Base-by-base conservation (phyloP, 2,329 filamentous ascomycete genomes). In the Botryosphaeria agaves region DNA sequence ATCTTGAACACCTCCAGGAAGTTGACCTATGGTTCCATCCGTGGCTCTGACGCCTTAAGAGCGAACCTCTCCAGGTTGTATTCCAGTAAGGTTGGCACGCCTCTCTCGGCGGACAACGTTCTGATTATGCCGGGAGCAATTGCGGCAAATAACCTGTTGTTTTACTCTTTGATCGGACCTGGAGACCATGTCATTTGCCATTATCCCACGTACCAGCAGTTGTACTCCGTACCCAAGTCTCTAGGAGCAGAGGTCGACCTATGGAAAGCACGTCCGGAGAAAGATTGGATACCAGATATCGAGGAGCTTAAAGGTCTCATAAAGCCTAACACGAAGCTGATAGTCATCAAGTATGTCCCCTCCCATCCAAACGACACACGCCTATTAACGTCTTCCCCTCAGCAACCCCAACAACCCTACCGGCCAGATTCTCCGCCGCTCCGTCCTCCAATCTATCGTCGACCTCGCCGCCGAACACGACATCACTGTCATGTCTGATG, bases 171-270 rank as follows among this genome's bases (percentile, higher is more conserved):
- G 5, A 48, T 89, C 2, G 69, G 70, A 0, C 69, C 72, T 0
- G 78, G 74, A 1, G 81, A 92, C 46, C 83, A 92, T 61, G 77
- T 87, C 28, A 67, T 92, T 34, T 89, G 80, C 44, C 78, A 89
- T 34, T 81, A 84, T 47, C 83, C 84, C 8, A 87, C 81, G 1
- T 91, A 89, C 44, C 80, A 89, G 49, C 81, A 89, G 43, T 64
- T 92, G 2, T 89, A 87, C 46, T 61, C 72, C 7, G 69, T 91
- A 1, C 81, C 83, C 0, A 62, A 64, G 39, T 76, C 72, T 21
- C 56, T 91, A 4, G 82, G 83, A 0, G 81, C 80, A 1, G 69
- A 81, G 34, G 77, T 91, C 11, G 72, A 73, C 25, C 50, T 87
- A 7, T 92, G 83, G 83, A 72, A 69, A 46, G 62, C 82, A 6